These are phyloP conservation scores for Zanthoxylum bungeanum DNA, from an alignment of 345 rosid species.

Conservation along the genomic window DNA sequence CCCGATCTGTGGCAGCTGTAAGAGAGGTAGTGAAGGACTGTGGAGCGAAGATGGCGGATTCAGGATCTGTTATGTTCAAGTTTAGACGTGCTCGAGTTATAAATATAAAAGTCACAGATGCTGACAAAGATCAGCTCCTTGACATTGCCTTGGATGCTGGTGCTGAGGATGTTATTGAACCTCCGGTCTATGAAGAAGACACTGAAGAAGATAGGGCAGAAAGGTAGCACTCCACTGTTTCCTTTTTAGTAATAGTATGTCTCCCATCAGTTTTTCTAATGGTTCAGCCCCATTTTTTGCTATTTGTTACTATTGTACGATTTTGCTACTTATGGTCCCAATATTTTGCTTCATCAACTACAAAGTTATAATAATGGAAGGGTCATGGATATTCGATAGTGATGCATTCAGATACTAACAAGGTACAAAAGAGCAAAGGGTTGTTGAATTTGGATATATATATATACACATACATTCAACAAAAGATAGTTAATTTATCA, in stretches of 20 bases:
- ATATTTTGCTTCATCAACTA: not conserved
- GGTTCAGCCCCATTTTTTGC: not conserved
- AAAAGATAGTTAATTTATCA: too few relatives aligned
- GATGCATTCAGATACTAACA: not conserved
- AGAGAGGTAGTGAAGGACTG: constrained; percentile 79
- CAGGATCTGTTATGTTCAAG: constrained; percentile 92
- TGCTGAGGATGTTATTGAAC: constrained; percentile 95
- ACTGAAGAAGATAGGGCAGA: constrained; percentile 65
- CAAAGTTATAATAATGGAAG: not conserved
- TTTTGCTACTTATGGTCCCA: not conserved
- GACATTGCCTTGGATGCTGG: constrained; percentile 81
- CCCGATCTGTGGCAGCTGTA: constrained; percentile 76
- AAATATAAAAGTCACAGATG: constrained; percentile 67
- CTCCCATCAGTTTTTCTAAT: not conserved
- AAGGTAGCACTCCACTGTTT: constrained; percentile 35
- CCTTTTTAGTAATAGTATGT: not conserved
- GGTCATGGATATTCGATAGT: not conserved
- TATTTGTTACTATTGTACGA: not conserved
- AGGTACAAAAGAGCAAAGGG: too few relatives aligned
- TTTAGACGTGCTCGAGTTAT: constrained; percentile 75
- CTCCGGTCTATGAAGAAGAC: constrained; percentile 65
- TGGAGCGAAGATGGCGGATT: constrained; percentile 95
- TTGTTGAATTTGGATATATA: too few relatives aligned
- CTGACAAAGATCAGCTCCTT: constrained; percentile 81
- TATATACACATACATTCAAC: too few relatives aligned